phyloP scores from a whole-genome alignment of 2,329 filamentous ascomycete species.

The Ophiosphaerella korrae region DNA sequence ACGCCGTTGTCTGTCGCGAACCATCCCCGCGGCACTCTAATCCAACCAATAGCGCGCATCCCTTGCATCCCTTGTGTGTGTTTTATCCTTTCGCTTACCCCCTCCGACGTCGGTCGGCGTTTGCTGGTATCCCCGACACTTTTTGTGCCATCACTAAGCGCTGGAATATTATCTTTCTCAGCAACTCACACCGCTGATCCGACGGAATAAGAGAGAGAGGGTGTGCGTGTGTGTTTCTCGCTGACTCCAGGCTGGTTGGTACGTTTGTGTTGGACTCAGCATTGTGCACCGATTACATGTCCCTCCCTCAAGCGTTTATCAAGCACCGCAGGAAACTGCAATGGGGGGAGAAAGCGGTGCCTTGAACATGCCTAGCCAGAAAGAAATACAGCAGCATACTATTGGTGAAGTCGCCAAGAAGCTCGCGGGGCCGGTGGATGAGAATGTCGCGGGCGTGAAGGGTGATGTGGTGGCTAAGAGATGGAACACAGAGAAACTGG shows the following conservation, averaged over 20 bases:
- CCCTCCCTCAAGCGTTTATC: constrained; percentile 31
- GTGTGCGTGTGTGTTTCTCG: background rate
- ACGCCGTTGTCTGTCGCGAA: no score
- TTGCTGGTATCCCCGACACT: constrained; percentile 4
- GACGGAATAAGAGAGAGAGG: no score
- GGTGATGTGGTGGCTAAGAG: constrained; percentile 6
- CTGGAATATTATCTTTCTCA: constrained; percentile 1
- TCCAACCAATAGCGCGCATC: no score
- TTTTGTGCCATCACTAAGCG: constrained; percentile 6
- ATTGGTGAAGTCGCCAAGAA: background rate
- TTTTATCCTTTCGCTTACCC: constrained; percentile 9
- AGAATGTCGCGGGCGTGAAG: background rate
- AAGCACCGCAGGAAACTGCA: constrained; percentile 37
- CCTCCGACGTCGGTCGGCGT: constrained; percentile 27
- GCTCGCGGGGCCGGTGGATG: constrained; percentile 2
- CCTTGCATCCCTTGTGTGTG: no score
- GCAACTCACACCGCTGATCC: background rate
- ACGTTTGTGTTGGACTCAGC: no score
- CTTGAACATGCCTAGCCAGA: constrained; percentile 9
- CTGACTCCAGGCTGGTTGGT: background rate
- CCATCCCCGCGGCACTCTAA: no score
- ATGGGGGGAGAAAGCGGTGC: constrained; percentile 31
- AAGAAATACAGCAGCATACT: background rate
- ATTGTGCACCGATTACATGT: constrained; percentile 28
- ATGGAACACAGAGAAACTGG: constrained; percentile 80